phyloP scores from a whole-genome alignment of 495 filamentous ascomycete species.

The Xylaria bambusicola region DNA sequence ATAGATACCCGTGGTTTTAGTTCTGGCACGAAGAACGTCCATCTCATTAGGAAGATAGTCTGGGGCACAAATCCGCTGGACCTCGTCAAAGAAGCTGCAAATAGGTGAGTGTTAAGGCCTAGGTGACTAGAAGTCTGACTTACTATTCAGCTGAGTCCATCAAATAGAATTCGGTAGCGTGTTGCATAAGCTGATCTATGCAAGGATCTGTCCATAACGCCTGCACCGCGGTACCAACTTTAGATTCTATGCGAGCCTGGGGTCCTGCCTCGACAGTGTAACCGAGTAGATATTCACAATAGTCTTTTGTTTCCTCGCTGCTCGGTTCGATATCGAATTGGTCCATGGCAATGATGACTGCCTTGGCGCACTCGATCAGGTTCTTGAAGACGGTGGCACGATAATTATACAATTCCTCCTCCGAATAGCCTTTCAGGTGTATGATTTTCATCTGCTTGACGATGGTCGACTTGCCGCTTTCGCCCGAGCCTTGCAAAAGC shows the following conservation, averaged over 20 bases:
- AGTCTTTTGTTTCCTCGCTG: conserved; percentile 67
- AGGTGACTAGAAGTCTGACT: conserved; percentile 33
- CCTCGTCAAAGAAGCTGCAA: conserved; percentile 90
- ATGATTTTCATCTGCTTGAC: conserved; percentile 99
- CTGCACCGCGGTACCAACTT: conserved; percentile 79
- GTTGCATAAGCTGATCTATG: conserved; percentile 82
- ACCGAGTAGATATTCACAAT: conserved; percentile 77
- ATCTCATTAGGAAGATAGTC: conserved; percentile 90
- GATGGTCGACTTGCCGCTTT: conserved; percentile 98
- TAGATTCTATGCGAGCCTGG: conserved; percentile 72
- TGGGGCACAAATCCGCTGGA: conserved; percentile 75
- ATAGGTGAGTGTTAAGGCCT: conserved; percentile 17
- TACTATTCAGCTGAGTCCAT: conserved; percentile 99
- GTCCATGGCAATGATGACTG: conserved; percentile 82
- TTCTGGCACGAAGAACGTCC: conserved; percentile 91
- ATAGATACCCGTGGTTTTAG: conserved; percentile 99
- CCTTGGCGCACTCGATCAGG: conserved; percentile 91
- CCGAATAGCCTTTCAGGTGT: conserved; percentile 92
- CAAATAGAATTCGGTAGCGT: conserved; percentile 95
- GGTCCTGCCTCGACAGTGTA: conserved; percentile 91
- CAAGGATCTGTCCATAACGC: conserved; percentile 88
- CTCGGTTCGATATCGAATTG: conserved; percentile 81
- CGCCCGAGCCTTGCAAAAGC: conserved; percentile 74
- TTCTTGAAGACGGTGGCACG: conserved; percentile 98
- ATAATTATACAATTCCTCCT: conserved; percentile 89